These are phyloP conservation scores for Pyrenula aspistea DNA, from an alignment of 495 filamentous ascomycete species.

Conservation along the genomic window DNA sequence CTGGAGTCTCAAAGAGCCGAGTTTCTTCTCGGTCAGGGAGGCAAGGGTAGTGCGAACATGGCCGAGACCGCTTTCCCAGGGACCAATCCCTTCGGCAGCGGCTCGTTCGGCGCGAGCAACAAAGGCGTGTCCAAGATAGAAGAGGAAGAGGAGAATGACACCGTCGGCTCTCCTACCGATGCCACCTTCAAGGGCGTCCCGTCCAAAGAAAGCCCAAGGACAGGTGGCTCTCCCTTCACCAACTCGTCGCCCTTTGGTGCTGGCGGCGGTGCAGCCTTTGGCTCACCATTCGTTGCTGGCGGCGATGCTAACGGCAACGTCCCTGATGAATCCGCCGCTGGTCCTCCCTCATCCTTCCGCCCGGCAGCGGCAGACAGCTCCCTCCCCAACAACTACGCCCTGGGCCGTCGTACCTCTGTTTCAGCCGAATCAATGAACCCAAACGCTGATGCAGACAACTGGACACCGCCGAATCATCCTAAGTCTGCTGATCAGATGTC, in stretches of 20 bases:
- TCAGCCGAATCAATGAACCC: slow-evolving; percentile 95
- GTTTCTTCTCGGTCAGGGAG: slow-evolving; percentile 25
- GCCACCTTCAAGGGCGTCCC: slow-evolving; percentile 35
- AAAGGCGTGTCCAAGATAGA: slow-evolving; percentile 34
- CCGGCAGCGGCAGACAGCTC: slow-evolving; percentile 38
- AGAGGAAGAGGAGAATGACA: slow-evolving; percentile 50
- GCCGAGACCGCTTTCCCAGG: slow-evolving; percentile 44
- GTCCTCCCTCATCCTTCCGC: slow-evolving; percentile 17
- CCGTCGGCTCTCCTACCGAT: slow-evolving; percentile 45
- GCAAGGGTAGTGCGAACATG: slow-evolving; percentile 22
- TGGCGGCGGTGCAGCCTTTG: neutral
- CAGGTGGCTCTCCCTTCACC: slow-evolving; percentile 7
- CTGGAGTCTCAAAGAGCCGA: slow-evolving; percentile 47
- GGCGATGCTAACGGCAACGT: slow-evolving; percentile 2
- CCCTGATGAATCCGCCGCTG: neutral
- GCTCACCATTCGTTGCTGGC: slow-evolving; percentile 1
- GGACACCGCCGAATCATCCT: slow-evolving; percentile 72
- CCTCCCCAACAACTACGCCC: slow-evolving; percentile 87
- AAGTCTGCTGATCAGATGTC: slow-evolving; percentile 72
- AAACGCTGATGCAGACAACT: slow-evolving; percentile 71
- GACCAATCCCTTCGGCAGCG: slow-evolving; percentile 41
- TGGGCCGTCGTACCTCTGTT: slow-evolving; percentile 87
- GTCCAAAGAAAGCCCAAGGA: slow-evolving; percentile 6
- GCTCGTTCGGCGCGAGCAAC: slow-evolving; percentile 16
- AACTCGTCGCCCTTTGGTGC: slow-evolving; percentile 7